Evolutionary conservation across 2,329 filamentous ascomycete species (phyloP), one percentile per base, ranked within the genome.

Genomic region (Calonectria crousiana): DNA sequence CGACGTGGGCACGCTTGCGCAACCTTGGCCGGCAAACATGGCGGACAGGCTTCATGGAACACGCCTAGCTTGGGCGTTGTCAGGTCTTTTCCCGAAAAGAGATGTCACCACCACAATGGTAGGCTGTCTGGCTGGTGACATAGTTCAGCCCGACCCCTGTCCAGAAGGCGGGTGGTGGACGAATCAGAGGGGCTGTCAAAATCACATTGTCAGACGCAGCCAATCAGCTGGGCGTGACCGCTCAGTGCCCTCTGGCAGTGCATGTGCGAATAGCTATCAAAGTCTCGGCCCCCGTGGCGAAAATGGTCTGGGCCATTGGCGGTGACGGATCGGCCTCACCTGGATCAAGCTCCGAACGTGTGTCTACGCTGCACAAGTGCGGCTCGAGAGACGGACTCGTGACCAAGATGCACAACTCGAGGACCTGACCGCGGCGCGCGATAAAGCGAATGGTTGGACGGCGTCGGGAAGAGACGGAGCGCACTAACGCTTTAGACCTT

Each of bases 121-220:
- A 72, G 66, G 64, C 49, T 58, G 65, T 52, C 67, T 78, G 69
- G 64, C 69, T 72, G 68, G 73, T 71, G 67, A 67, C 58, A 52
- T 74, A 71, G 75, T 53, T 74, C 70, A 65, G 47, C 32, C 64
- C 23, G 69, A 76, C 72, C 77, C 75, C 66, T 77, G 76, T 67
- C 65, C 2, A 11, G 41, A 41, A 51, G 41, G 68, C 65, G 69
- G 64, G 36, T 62, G 58, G 62, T 52, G 38, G 69, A 23, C 79
- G 68, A 81, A 81, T 81, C 77, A 80, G 66, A 74, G 60, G 74
- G 72, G 69, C 26, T 56, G 67, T 60, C 67, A 76, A 75, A 75
- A 79, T 73, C 80, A 81, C 80, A 81, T 79, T 81, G 76, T 70
- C 41, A 52, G 69, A 62, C 51, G 56, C 49, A 71, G 53, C 74